These are phyloP conservation scores for Kwoniella mangroviensis DNA, from an alignment of 768 basidiomycete species.

Conservation along the genomic window DNA sequence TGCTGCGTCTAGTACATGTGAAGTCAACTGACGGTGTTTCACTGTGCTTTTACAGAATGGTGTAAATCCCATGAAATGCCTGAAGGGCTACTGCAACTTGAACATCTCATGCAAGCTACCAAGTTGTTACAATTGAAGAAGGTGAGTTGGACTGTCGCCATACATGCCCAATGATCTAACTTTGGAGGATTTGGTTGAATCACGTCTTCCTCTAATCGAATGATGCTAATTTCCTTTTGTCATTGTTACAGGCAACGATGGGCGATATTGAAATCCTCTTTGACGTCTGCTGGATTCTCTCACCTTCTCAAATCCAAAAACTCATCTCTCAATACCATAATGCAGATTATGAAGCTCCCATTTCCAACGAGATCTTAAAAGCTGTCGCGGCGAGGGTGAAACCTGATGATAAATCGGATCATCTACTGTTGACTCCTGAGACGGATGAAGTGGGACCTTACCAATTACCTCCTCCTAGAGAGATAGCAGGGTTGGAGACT, in stretches of 20 bases:
- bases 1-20: no score
- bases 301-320: conserved; percentile 98
- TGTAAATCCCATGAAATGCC: conserved; percentile 99
- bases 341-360: conserved; percentile 99
- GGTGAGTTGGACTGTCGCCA: conserved; percentile 60
- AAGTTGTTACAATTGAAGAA: conserved; percentile 98
- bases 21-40: conserved; percentile 59
- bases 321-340: conserved; percentile 99
- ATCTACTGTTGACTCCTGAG: conserved; percentile 91
- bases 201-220: neutral
- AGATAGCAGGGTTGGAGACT: conserved; percentile 94
- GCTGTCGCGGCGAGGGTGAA: conserved; percentile 95
- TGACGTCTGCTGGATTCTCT: conserved; percentile 97
- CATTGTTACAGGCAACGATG: conserved; percentile 71
- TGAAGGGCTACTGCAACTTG: conserved; percentile 93
- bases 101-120: conserved; percentile 99
- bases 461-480: conserved; percentile 84
- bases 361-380: conserved; percentile 93
- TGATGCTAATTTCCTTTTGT: conserved; percentile 9
- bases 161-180: neutral
- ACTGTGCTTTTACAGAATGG: conserved; percentile 75
- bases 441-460: conserved; percentile 91
- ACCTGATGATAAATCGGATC: conserved; percentile 95
- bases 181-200: neutral
- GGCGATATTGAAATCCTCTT: conserved; percentile 99